phyloP scores from a whole-genome alignment of 306 rosid species.

The Vigna radiata region DNA sequence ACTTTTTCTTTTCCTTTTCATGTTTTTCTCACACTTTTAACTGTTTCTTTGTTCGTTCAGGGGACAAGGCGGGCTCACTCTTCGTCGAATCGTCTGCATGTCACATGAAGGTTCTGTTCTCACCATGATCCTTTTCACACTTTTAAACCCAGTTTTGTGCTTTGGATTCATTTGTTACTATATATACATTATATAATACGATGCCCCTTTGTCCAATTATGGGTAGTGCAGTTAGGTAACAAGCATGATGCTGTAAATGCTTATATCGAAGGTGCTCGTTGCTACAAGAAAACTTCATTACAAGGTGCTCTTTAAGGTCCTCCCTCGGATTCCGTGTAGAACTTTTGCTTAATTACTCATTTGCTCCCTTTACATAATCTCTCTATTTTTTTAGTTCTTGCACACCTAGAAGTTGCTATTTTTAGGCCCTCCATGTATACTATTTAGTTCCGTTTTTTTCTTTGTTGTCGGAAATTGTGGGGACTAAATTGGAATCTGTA shows the following conservation, averaged over 20 bases:
- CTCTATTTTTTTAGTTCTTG: background rate
- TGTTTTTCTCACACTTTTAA: background rate
- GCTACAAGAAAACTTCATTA: slow-evolving; percentile 59
- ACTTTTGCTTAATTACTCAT: background rate
- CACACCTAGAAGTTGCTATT: background rate
- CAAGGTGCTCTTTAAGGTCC: slow-evolving; percentile 46
- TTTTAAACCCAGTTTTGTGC: background rate
- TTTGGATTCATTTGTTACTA: background rate
- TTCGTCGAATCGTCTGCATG: slow-evolving; percentile 56
- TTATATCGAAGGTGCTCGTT: slow-evolving; percentile 58
- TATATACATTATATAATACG: background rate
- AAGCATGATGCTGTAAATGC: slow-evolving; percentile 64
- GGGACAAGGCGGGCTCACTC: slow-evolving; percentile 61
- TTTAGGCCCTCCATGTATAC: background rate
- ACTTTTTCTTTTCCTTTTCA: background rate
- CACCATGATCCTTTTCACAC: background rate
- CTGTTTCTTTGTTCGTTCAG: slow-evolving; percentile 19
- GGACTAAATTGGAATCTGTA: background rate
- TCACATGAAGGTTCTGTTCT: slow-evolving; percentile 52
- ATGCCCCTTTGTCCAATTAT: slow-evolving; percentile 16
- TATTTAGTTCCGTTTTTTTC: background rate
- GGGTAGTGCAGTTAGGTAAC: slow-evolving; percentile 48
- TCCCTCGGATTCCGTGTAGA: background rate
- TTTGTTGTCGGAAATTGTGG: background rate
- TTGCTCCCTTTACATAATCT: background rate